Conservation (phyloP, 306 rosid species). For the Citrullus colocynthis region DNA sequence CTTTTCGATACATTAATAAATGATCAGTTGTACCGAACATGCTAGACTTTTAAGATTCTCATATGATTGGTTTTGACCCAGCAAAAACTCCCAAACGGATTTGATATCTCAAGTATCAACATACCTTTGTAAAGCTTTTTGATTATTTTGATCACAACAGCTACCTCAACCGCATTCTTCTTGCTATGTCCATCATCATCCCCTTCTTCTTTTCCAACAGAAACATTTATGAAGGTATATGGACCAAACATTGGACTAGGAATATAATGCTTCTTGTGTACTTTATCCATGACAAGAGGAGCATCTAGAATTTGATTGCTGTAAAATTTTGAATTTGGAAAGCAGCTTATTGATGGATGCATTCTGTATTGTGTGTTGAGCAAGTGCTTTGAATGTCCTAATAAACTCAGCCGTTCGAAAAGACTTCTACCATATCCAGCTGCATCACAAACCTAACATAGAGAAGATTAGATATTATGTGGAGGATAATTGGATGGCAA, state of each 20-base stretch:
- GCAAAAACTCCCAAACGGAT: neutral
- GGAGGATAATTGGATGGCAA: slow-evolving; percentile 16
- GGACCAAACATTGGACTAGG: slow-evolving; percentile 52
- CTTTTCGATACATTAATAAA: neutral
- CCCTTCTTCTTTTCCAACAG: slow-evolving; percentile 58
- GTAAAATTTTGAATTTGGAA: slow-evolving; percentile 58
- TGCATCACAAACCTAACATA: slow-evolving; percentile 29
- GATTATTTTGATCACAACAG: slow-evolving; percentile 42
- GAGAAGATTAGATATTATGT: neutral
- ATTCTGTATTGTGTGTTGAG: slow-evolving; percentile 64
- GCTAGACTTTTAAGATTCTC: neutral
- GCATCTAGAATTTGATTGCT: slow-evolving; percentile 39
- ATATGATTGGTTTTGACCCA: neutral
- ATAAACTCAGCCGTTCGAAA: slow-evolving; percentile 45
- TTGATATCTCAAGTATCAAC: neutral
- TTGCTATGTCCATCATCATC: slow-evolving; percentile 62
- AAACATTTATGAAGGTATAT: slow-evolving; percentile 51
- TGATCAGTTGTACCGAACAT: neutral
- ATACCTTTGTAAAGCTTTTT: slow-evolving; percentile 43
- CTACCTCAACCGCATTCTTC: slow-evolving; percentile 57
- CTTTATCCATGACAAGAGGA: slow-evolving; percentile 31
- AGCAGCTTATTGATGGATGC: slow-evolving; percentile 73
- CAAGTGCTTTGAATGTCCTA: slow-evolving; percentile 41
- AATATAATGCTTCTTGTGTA: slow-evolving; percentile 37
- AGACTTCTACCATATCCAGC: slow-evolving; percentile 70